A percentile compares a stretch with the other conserved stretches of the same genome.
Conservation (phyloP, 805 yeast genomes). For the Zygotorulaspora danielsina region DNA sequence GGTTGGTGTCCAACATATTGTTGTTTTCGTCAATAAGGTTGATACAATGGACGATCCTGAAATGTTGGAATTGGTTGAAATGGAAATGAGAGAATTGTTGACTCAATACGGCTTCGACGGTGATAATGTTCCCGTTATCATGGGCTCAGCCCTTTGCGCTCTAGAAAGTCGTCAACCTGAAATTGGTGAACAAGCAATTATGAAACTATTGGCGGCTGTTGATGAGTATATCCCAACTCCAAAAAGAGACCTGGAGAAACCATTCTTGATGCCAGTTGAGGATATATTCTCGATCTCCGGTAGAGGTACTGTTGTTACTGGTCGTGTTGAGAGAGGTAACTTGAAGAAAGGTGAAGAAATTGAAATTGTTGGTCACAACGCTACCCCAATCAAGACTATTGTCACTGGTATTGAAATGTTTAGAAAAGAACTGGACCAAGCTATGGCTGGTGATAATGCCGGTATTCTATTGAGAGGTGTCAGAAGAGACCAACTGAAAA, state of each 20-base stretch:
- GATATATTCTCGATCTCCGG: constrained; percentile 97
- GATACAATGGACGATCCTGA: constrained; percentile 98
- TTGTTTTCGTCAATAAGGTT: constrained; percentile 96
- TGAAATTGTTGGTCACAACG: constrained; percentile 91
- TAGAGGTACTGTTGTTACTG: constrained; percentile 99
- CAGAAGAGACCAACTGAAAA: constrained; percentile 91
- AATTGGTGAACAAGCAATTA: constrained; percentile 83
- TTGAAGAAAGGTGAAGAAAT: constrained; percentile 98
- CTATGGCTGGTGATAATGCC: constrained; percentile 99
- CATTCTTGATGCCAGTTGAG: constrained; percentile 96
- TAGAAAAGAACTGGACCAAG: constrained; percentile 96
- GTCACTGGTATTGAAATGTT: constrained; percentile 99
- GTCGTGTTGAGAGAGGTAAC: constrained; percentile 98
- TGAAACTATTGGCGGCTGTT: constrained; percentile 81
- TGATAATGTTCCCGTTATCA: constrained; percentile 93
- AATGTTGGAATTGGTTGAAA: constrained; percentile 98
- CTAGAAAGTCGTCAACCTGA: constrained; percentile 83
- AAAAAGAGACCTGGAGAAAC: constrained; percentile 88
- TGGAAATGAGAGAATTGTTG: constrained; percentile 99
- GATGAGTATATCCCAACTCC: constrained; percentile 97
- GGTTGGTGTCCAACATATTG: constrained; percentile 97
- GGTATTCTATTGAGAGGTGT: constrained; percentile 97
- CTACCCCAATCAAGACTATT: constrained; percentile 82
- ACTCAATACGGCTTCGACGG: constrained; percentile 93
- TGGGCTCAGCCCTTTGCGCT: constrained; percentile 99